phyloP scores from a whole-genome alignment of 2,329 filamentous ascomycete genomes.

The Colletotrichum simmondsii region DNA sequence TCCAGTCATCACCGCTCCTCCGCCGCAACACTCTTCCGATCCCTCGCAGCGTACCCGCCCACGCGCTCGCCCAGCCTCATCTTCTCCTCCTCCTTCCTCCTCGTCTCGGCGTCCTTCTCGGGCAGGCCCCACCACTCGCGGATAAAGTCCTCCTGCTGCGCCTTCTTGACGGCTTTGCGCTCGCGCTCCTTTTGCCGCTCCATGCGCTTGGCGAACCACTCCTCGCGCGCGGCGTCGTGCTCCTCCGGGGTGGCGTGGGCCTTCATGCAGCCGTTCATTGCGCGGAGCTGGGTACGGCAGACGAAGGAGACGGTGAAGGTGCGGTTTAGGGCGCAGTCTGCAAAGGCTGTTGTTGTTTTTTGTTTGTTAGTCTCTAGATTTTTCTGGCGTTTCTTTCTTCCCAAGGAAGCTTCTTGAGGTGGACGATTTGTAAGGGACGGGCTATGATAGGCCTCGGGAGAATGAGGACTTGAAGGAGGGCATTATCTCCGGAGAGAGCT shows the following conservation, averaged over 20 bases:
- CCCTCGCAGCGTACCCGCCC: constrained; percentile 61
- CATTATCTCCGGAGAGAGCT: not conserved
- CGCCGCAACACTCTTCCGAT: constrained; percentile 40
- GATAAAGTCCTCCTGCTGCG: constrained; percentile 73
- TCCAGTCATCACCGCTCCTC: constrained; percentile 9
- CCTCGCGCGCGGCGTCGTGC: constrained; percentile 87
- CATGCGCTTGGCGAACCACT: constrained; percentile 87
- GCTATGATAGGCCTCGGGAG: too few relatives aligned
- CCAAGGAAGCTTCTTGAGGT: not conserved
- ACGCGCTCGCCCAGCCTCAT: constrained; percentile 62
- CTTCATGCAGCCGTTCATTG: constrained; percentile 96
- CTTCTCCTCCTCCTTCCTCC: constrained; percentile 63
- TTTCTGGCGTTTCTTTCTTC: not conserved
- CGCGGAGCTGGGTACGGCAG: constrained; percentile 81
- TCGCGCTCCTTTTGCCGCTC: constrained; percentile 77
- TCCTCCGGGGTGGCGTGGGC: constrained; percentile 84
- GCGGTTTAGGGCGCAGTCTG: constrained; percentile 85
- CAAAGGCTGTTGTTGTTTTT: constrained; percentile 77
- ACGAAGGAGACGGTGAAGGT: constrained; percentile 90
- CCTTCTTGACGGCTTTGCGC: constrained; percentile 67
- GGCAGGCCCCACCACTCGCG: constrained; percentile 76
- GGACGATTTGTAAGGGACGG: not conserved
- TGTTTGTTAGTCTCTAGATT: not conserved
- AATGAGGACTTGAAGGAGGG: not conserved
- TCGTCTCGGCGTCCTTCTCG: constrained; percentile 63